Conservation (phyloP, 768 basidiomycete genomes). For the Naematelia encephala region DNA sequence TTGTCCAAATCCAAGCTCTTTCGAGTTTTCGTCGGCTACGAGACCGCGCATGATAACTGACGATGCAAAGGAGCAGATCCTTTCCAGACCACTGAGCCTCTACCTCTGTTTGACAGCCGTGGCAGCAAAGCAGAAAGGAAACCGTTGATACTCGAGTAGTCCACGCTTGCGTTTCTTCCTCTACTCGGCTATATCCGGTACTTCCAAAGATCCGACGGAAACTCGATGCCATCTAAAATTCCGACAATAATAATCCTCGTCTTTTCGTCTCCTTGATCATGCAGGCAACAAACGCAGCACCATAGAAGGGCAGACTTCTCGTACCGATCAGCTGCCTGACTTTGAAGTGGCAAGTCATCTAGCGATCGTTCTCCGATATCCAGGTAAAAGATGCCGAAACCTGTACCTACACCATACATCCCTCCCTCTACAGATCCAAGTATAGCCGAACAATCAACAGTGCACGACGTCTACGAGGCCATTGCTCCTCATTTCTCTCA, state of each 20-base stretch:
- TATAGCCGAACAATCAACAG: slow-evolving; percentile 39
- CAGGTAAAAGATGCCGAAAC: slow-evolving; percentile 21
- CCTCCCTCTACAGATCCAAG: slow-evolving; percentile 13
- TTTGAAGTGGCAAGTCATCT: background rate
- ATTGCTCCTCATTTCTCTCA: slow-evolving; percentile 51
- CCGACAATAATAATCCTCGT: too few relatives aligned
- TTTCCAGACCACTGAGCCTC: too few relatives aligned
- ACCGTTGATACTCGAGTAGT: too few relatives aligned
- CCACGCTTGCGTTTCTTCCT: too few relatives aligned
- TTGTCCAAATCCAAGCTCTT: background rate
- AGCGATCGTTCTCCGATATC: background rate
- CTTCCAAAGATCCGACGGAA: too few relatives aligned
- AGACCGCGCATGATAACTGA: background rate
- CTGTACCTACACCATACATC: slow-evolving; percentile 26
- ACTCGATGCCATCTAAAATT: too few relatives aligned
- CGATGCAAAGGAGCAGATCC: background rate
- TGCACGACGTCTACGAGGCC: slow-evolving; percentile 50
- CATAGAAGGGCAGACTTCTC: too few relatives aligned
- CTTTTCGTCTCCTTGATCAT: too few relatives aligned
- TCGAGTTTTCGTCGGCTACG: background rate
- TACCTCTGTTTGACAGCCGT: background rate
- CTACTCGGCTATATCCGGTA: too few relatives aligned
- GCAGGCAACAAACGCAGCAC: too few relatives aligned
- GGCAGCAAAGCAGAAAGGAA: too few relatives aligned
- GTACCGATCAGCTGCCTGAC: too few relatives aligned